Base-by-base conservation (phyloP, 2,329 filamentous ascomycete species). In the Aspergillus sp. region DNA sequence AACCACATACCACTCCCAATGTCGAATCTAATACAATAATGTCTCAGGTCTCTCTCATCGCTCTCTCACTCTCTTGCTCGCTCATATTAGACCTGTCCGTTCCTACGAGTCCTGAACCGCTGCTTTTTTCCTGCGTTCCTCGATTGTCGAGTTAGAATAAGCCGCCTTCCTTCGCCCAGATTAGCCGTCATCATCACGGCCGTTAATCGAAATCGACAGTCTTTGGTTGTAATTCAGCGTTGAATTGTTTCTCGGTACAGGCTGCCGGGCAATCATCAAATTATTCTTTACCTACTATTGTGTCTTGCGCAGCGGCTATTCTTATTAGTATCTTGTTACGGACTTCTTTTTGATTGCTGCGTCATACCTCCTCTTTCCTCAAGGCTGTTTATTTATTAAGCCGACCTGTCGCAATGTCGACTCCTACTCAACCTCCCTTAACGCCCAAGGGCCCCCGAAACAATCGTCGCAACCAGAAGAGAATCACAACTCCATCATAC, bases 301-400 rank as follows among this genome's bases (percentile, higher is more conserved):
- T 54, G 34, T 54, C 53, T 66, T 55, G 43, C 60, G 59, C 58
- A 60, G 48, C 61, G 54, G 57, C 61, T 67, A 62, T 69, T 60
- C 56, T 66, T 69, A 66, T 66, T 65, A 50, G 31, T 52, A 23
- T 31, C 47, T 56, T 67, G 59, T 67, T 66, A 63, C 63, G 58
- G 69, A 71, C 65, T 67, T 72, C 60, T 61, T 59, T 68, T 69
- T 63, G 67, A 68, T 64, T 70, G 66, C 70, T 66, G 49, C 54
- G 28, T 50, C 54, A 48, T 47, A 25, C 46, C n/a, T 41, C 19
- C 28, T 65, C 71, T 69, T 71, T 64, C 68, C 66, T 66, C 13
- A 71, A 74, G 80, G 79, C 79, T 81, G 79, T 75, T 72, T 82
- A 83, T 83, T 81, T 82, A 78, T 80, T 78, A 80, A 82, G 77